Evolutionary conservation across 2,329 filamentous ascomycete species (phyloP).

Genomic region (Dothistroma septosporum): DNA sequence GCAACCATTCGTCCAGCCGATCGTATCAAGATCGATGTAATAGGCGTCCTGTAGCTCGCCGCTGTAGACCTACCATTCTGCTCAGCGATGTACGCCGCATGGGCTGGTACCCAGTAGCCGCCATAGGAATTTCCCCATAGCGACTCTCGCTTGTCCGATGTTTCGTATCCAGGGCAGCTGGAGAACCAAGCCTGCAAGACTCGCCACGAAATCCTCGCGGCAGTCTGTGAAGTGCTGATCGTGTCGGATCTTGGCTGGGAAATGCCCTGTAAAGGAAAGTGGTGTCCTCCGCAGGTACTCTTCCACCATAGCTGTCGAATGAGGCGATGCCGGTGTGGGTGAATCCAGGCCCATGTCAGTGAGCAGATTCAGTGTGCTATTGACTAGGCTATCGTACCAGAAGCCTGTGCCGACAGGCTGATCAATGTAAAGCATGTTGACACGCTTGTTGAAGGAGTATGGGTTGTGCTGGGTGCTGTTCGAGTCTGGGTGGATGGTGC

Average conservation of each 20-base stretch:
- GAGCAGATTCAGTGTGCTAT: constrained; percentile 54
- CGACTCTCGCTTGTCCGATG: constrained; percentile 17
- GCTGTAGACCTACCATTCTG: constrained; percentile 55
- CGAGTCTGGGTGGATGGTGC: constrained; percentile 39
- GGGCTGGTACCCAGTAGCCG: constrained; percentile 62
- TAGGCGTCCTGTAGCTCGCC: constrained; percentile 29
- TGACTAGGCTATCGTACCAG: constrained; percentile 56
- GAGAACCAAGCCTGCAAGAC: constrained; percentile 52
- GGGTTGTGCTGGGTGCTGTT: constrained; percentile 46
- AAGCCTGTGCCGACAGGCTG: constrained; percentile 58
- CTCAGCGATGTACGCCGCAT: constrained; percentile 52
- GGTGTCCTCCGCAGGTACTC: constrained; percentile 18
- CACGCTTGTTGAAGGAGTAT: constrained; percentile 56
- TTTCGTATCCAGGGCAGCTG: constrained; percentile 20
- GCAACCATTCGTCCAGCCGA: constrained; percentile 68
- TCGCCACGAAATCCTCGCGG: constrained; percentile 55
- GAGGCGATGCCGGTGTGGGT: constrained; percentile 35
- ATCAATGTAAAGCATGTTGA: constrained; percentile 59
- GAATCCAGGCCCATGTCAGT: constrained; percentile 14
- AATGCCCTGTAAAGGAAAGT: constrained; percentile 25
- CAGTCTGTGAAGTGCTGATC: constrained; percentile 17
- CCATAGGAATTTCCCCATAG: constrained; percentile 28
- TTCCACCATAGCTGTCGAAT: constrained; percentile 13
- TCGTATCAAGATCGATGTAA: constrained; percentile 55
- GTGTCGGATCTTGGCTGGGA: constrained; percentile 15